Evolutionary conservation across 2,329 filamentous ascomycete species (phyloP), one percentile per base, ranked within the genome.

Genomic region (Cytospora mali): DNA sequence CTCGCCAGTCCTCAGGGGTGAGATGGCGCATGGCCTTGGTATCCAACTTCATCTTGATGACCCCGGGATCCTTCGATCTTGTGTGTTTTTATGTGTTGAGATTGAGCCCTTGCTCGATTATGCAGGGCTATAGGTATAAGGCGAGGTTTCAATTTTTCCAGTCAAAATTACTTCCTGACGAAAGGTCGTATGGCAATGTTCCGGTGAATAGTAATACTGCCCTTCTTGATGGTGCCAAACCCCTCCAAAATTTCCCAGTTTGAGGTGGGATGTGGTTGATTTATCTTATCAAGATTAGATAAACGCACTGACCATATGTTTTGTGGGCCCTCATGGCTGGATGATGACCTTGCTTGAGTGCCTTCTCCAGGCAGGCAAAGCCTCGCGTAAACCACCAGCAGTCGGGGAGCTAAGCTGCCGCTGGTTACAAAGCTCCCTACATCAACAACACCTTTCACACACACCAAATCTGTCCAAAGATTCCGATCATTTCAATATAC

Each of bases 11-110:
- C 78, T 98, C 95, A 18, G 87, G 79, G 56, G 91, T 89, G 75
- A 99, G 86, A 77, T 99, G 94, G 75, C 96, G 93, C 79, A 99
- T 88, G 55, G 91, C 89, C 75, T 93, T 93, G 55, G 94, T 93
- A 75, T 99, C 93, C 75, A 99, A 87, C 82, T 95, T 96, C 95
- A 99, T 99, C 67, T 64, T 78, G 72, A 63, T 46, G 23, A 21
- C n/a, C 42, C 42, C n/a, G 21, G 9, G n/a, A 46, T 46, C n/a
- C n/a, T 23, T 23, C n/a, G 42, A 23, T 21, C n/a, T 46, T 21
- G n/a, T 46, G 42, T 46, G 21, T 46, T 46, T 46, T 46, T 21
- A 25, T 52, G 31, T 27, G 3, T 16, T 39, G 13, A 16, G 27
- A 21, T 49, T 14, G 11, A 33, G 39, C 42, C 13, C 42, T 46